Base-by-base conservation (phyloP, 1,284 basidiomycete genomes). In the Cutaneotrichosporon sp. region DNA sequence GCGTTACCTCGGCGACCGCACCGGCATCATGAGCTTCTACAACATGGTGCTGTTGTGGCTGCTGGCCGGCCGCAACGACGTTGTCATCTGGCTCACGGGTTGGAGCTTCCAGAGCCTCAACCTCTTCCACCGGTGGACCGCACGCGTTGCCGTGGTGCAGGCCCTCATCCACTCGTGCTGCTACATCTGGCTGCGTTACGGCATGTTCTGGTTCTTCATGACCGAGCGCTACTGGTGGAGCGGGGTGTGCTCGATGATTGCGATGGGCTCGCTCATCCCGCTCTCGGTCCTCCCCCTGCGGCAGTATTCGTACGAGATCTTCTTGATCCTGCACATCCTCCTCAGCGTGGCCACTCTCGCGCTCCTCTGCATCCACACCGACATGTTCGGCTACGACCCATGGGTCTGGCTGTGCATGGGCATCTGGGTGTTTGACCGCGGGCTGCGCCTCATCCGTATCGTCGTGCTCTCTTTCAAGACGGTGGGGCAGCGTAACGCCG, bases 71-170 rank as follows among this genome's bases (percentile, higher is more conserved):
- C 57, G 71, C 16, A 74, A 75, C 61, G 69, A 73, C 59, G 46
- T 72, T 24, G 47, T 75, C 31, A 65, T 75, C 22, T 75, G 69
- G 71, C 25, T 75, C 27, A 71, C 70, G 2, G 71, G 72, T 18
- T 75, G 71, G 70, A 69, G 65, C 16, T 74, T 61, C 55, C 45
- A 54, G 9, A 56, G 57, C n/a, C 46, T 62, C 45, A 73, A 72
- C 64, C 27, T 71, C 34, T 75, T 73, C 64, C 73, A 75, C 56
- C 69, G 71, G 42, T 73, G 69, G 67, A 58, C 69, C 4, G 72
- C 70, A 7, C 57, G 68, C 36, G 57, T 70, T 2, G 58, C 66
- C 4, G 62, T 63, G 1, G 16, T 67, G 8, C 69, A 73, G 53
- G 71, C 66, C 11, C 58, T 73, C 8, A 62, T 68, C 11, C 73